These are phyloP conservation scores for Globisporangium polare DNA, from an alignment of 352 stramenopile genomes.

Conservation along the genomic window DNA sequence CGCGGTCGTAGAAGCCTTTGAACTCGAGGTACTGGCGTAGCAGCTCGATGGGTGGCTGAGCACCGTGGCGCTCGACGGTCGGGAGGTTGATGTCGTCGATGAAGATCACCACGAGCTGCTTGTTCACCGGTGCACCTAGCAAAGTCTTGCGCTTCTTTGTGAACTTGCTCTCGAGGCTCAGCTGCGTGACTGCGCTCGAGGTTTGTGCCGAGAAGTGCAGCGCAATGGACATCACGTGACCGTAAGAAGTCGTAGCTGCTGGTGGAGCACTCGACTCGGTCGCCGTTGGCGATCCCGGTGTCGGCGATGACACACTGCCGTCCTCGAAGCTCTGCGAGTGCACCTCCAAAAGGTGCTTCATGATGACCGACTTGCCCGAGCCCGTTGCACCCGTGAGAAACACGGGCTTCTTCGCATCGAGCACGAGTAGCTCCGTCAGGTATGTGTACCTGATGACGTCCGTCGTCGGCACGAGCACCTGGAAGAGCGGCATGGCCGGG, in stretches of 20 bases:
- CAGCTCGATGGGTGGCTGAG: slow-evolving; percentile 75
- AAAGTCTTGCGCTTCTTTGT: slow-evolving; percentile 91
- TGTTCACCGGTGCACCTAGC: slow-evolving; percentile 78
- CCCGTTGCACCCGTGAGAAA: slow-evolving; percentile 89
- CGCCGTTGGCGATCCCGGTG: background rate
- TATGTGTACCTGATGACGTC: slow-evolving; percentile 67
- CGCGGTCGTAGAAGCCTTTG: slow-evolving; percentile 73
- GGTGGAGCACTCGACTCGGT: background rate
- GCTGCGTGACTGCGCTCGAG: slow-evolving; percentile 66
- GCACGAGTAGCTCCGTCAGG: slow-evolving; percentile 44
- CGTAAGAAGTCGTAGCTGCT: slow-evolving; percentile 12
- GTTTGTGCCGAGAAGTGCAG: slow-evolving; percentile 90
- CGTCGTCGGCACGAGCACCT: slow-evolving; percentile 60
- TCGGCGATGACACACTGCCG: background rate
- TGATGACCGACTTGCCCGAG: slow-evolving; percentile 84
- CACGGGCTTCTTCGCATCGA: slow-evolving; percentile 64
- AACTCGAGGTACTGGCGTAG: slow-evolving; percentile 71
- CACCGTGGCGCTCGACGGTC: slow-evolving; percentile 59
- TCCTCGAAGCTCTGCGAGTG: slow-evolving; percentile 11
- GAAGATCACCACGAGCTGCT: slow-evolving; percentile 72
- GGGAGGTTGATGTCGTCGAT: slow-evolving; percentile 94
- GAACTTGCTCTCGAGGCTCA: slow-evolving; percentile 89
- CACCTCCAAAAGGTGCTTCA: slow-evolving; percentile 62
- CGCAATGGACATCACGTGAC: slow-evolving; percentile 37
- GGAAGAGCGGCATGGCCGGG: slow-evolving; percentile 29